phyloP scores from a whole-genome alignment of 176 grass and related monocot species.

The Cocos nucifera region DNA sequence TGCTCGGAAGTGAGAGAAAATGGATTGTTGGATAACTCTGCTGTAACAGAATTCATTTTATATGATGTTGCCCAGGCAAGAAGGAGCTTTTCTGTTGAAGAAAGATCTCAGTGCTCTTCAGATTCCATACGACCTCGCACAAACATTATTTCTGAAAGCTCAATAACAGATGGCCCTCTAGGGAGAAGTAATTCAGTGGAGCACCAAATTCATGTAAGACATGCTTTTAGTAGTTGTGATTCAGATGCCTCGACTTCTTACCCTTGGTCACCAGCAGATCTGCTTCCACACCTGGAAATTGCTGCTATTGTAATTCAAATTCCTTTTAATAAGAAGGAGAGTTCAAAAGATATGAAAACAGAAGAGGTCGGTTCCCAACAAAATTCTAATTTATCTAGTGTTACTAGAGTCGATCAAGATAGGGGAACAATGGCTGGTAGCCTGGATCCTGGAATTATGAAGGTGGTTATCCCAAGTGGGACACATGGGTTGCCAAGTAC shows the following conservation, averaged over 20 bases:
- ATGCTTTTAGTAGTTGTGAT: conserved; percentile 15
- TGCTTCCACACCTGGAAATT: conserved; percentile 79
- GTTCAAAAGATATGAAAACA: conserved; percentile 31
- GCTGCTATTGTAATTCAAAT: conserved; percentile 56
- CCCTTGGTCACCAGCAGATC: conserved; percentile 66
- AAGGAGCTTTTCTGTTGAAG: conserved; percentile 50
- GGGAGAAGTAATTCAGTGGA: conserved; percentile 39
- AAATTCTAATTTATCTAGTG: not conserved
- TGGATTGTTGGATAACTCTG: conserved; percentile 62
- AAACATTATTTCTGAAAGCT: conserved; percentile 23
- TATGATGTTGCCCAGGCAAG: conserved; percentile 87
- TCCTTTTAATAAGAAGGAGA: conserved; percentile 57
- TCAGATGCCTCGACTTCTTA: conserved; percentile 43
- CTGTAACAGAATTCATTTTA: conserved; percentile 79
- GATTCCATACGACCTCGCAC: conserved; percentile 31
- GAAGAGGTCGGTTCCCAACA: not conserved
- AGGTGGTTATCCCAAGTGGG: conserved; percentile 56
- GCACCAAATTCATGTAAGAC: conserved; percentile 26
- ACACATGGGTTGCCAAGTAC: conserved; percentile 63
- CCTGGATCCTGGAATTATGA: conserved; percentile 27
- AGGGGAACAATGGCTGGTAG: not conserved
- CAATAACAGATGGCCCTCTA: conserved; percentile 19
- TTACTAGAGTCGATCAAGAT: not conserved
- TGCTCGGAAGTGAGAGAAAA: conserved; percentile 62
- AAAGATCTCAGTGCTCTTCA: conserved; percentile 30